Conservation (phyloP, 2,329 filamentous ascomycete genomes). For the Pestalotiopsis sp. region DNA sequence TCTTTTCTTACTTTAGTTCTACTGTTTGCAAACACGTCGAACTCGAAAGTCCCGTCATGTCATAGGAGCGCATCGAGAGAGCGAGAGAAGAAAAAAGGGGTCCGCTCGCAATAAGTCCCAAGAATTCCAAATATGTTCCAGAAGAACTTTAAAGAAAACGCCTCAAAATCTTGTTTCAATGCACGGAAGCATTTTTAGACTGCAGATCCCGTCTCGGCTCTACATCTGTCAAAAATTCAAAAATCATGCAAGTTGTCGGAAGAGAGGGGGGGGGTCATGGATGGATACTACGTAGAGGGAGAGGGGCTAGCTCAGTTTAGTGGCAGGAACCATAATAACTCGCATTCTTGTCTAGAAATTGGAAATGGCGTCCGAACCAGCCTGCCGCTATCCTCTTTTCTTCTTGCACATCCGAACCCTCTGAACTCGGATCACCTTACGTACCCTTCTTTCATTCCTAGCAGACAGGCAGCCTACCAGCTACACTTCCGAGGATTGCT, state of each 20-base stretch:
- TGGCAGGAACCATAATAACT: background rate
- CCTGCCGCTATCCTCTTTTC: background rate
- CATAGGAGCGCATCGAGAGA: too few relatives aligned
- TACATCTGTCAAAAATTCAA: too few relatives aligned
- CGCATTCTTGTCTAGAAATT: background rate
- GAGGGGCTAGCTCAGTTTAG: background rate
- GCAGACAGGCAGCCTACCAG: too few relatives aligned
- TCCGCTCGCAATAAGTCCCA: too few relatives aligned
- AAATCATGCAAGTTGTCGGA: background rate
- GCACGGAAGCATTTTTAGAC: background rate
- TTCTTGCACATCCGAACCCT: background rate
- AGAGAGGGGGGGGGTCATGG: background rate
- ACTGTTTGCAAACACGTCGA: background rate
- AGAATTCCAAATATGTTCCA: background rate
- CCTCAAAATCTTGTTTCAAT: background rate
- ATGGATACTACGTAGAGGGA: background rate
- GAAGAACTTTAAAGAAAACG: background rate
- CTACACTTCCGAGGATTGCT: background rate
- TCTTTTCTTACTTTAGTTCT: background rate
- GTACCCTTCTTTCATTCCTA: too few relatives aligned
- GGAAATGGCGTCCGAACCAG: background rate
- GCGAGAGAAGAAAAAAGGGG: too few relatives aligned
- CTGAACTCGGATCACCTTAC: background rate
- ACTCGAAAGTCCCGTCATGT: too few relatives aligned
- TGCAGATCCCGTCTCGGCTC: background rate